Evolutionary conservation across 2,329 filamentous ascomycete species (phyloP).

Genomic region (Diaporthe citri): DNA sequence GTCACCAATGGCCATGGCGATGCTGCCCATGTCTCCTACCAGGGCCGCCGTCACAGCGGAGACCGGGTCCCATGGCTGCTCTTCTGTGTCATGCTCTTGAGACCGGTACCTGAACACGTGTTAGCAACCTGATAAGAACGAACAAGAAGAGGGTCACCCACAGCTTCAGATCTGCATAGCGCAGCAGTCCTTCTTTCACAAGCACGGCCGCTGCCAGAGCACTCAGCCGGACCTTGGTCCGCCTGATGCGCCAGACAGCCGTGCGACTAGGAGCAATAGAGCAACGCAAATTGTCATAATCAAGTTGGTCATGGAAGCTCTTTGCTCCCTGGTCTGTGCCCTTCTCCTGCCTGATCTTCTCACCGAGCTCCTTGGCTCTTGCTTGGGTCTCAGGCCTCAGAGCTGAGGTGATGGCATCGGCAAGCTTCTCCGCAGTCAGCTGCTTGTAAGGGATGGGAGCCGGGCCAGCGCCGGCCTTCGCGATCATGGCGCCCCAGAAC

Average conservation of each 20-base stretch:
- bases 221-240: conserved; percentile 76
- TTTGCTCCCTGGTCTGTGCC: conserved; percentile 70
- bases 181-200: conserved; percentile 72
- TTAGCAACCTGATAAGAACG: conserved; percentile 32
- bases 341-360: conserved; percentile 74
- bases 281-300: conserved; percentile 77
- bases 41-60: conserved; percentile 82
- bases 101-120: conserved; percentile 57
- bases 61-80: conserved; percentile 83
- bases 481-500: conserved; percentile 85
- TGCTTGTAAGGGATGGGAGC: conserved; percentile 77
- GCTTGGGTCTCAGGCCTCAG: conserved; percentile 70
- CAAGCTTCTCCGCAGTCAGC: conserved; percentile 75
- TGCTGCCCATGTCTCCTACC: conserved; percentile 83
- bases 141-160: conserved; percentile 53
- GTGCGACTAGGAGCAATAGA: conserved; percentile 74
- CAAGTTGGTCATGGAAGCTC: conserved; percentile 79
- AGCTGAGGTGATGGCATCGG: conserved; percentile 72
- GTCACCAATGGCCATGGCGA: conserved; percentile 87
- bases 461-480: conserved; percentile 78
- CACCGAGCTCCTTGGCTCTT: conserved; percentile 69
- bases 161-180: conserved; percentile 80
- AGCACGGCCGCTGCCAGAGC: conserved; percentile 79
- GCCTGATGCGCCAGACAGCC: conserved; percentile 81
- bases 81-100: conserved; percentile 80